These are phyloP conservation scores for Fusarium sp. DNA, from an alignment of 2,329 filamentous ascomycete genomes.

Conservation along the genomic window DNA sequence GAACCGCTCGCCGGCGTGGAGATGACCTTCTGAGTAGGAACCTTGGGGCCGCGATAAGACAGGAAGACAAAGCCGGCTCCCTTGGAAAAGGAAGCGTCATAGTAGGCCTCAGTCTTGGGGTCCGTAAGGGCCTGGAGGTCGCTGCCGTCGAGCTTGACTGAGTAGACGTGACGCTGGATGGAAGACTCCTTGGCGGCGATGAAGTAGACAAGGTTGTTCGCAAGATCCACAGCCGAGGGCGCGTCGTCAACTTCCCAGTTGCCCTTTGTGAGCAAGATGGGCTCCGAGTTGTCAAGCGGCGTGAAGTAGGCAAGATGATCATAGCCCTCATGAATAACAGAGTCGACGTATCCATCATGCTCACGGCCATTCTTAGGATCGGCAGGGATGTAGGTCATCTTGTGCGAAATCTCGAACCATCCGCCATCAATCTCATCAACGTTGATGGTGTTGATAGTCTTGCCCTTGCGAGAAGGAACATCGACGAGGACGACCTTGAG, in stretches of 20 bases:
- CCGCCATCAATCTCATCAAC: constrained; percentile 88
- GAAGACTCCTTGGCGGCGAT: constrained; percentile 84
- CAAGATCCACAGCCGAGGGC: constrained; percentile 83
- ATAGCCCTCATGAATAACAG: constrained; percentile 82
- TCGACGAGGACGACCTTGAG: constrained; percentile 88
- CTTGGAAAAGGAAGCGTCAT: constrained; percentile 81
- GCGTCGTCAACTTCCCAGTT: constrained; percentile 90
- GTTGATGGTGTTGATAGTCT: constrained; percentile 79
- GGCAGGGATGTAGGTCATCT: constrained; percentile 84
- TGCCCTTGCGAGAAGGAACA: constrained; percentile 73
- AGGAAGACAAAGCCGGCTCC: constrained; percentile 84
- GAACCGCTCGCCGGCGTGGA: constrained; percentile 75
- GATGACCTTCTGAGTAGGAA: constrained; percentile 91
- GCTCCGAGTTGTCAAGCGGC: constrained; percentile 82
- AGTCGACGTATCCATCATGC: constrained; percentile 92
- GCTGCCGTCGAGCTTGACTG: constrained; percentile 82
- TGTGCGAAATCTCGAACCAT: constrained; percentile 94
- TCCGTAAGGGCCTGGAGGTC: constrained; percentile 77
- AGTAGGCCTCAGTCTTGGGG: constrained; percentile 76
- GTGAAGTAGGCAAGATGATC: constrained; percentile 95
- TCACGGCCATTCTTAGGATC: constrained; percentile 77
- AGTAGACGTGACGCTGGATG: constrained; percentile 91
- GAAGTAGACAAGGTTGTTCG: constrained; percentile 90
- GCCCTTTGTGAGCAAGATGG: constrained; percentile 84
- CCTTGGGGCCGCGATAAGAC: constrained; percentile 79